Base-by-base conservation (phyloP, 441 rosid species). In the Croton laevigatus region DNA sequence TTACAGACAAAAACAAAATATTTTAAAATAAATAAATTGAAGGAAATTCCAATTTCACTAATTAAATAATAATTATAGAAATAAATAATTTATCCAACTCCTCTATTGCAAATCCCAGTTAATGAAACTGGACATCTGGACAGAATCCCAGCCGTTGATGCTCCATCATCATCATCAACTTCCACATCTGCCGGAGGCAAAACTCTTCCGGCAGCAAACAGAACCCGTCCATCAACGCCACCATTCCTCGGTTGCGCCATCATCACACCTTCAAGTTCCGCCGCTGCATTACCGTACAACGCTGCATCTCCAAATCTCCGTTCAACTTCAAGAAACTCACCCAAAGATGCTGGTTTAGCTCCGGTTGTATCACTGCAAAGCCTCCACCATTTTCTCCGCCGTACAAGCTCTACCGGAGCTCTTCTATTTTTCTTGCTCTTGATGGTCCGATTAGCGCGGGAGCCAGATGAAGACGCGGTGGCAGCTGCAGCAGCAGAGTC, bases 281-380 rank as follows among this genome's bases (percentile, higher is more conserved):
- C 73, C 36, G 90, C 85, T 0, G 82, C 86, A 70, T 71, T 80
- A 51, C 77, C 82, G 44, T 74, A 87, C 60, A 83, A 81, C 12
- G 82, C 84, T n/a, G 75, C 87, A 65, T 90, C 89, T 0, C 93
- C 95, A 44, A 82, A 90, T 80, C 93, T 82, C 77, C 97, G 70
- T 73, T 93, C 98, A 20, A 90, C 91, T 83, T 89, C 98, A 20
- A 93, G 75, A 76, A 87, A 93, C 79, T 93, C 97, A 5, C 90
- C 93, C 8, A 93, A 87, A 5, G 98, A 93, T 3, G 95, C 86
- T 27, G 91, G 85, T 66, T 81, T 87, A 1, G 80, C 73, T 27
- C 75, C 85, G 8, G 79, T 82, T 9, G 79, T 82, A 74, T 88
- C 97, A 59, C 91, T 64, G 78, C 98, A 93, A 6, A 93, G 85